These are phyloP conservation scores for Blastobotrys indianensis DNA, from an alignment of 1,139 yeast genomes.

Conservation along the genomic window DNA sequence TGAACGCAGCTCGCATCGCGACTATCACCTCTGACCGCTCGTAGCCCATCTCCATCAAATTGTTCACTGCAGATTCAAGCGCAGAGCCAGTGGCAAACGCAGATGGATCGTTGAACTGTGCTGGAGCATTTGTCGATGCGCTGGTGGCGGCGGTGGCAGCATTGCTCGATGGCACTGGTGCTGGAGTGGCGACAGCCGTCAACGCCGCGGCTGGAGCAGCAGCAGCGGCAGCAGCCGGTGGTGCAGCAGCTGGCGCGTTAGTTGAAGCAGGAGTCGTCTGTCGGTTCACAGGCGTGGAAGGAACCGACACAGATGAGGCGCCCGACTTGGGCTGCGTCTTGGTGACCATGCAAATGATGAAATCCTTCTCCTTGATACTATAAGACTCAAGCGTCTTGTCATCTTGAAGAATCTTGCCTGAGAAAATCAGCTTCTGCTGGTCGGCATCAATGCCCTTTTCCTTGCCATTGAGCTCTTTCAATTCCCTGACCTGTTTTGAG, in stretches of 20 bases:
- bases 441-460: slow-evolving; percentile 63
- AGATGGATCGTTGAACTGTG: slow-evolving; percentile 30
- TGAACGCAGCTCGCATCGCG: slow-evolving; percentile 92
- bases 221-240: slow-evolving; percentile 23
- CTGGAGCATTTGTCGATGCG: slow-evolving; percentile 21
- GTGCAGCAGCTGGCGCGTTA: slow-evolving; percentile 15
- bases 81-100: slow-evolving; percentile 54
- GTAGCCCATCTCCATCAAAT: slow-evolving; percentile 95
- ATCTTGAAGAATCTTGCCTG: slow-evolving; percentile 87
- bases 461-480: slow-evolving; percentile 68
- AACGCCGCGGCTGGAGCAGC: slow-evolving; percentile 23
- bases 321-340: slow-evolving; percentile 32
- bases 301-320: slow-evolving; percentile 24
- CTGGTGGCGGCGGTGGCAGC: slow-evolving; percentile 17
- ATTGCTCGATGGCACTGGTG: slow-evolving; percentile 21
- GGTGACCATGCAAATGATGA: slow-evolving; percentile 86
- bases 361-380: slow-evolving; percentile 74
- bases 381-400: slow-evolving; percentile 65
- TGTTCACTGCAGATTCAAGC: slow-evolving; percentile 63
- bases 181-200: slow-evolving; percentile 23
- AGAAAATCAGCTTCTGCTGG: slow-evolving; percentile 84
- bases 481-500: slow-evolving; percentile 47
- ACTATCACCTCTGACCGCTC: slow-evolving; percentile 80
- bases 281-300: slow-evolving; percentile 25
- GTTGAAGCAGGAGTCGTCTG: slow-evolving; percentile 27